A percentile compares a stretch with the other conserved stretches of the same genome.
Evolutionary conservation across 345 rosid genomes (phyloP).

Genomic region (Brassica rapa): DNA sequence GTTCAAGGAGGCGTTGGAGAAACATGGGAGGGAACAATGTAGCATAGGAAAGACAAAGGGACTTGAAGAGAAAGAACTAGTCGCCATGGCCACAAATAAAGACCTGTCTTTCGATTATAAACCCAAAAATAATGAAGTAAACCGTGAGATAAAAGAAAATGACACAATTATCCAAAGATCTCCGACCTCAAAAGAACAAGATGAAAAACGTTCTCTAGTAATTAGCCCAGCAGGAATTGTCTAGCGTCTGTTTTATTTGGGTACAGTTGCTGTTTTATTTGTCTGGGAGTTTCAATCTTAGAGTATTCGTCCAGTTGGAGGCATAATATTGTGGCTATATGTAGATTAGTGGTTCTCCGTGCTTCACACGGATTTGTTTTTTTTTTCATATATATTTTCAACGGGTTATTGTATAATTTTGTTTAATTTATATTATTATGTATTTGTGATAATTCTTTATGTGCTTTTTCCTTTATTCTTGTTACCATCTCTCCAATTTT

Average conservation of each 20-base stretch:
- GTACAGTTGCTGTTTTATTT: slow-evolving; percentile 23
- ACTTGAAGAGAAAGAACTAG: slow-evolving; percentile 75
- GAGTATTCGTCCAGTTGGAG: background rate
- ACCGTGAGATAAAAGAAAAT: background rate
- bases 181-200: background rate
- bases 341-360: background rate
- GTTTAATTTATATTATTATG: no score
- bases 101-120: slow-evolving; percentile 64
- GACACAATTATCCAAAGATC: background rate
- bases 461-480: background rate
- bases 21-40: slow-evolving; percentile 68
- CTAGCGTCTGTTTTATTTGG: slow-evolving; percentile 32
- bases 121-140: slow-evolving; percentile 36
- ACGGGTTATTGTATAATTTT: background rate
- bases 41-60: slow-evolving; percentile 73
- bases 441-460: background rate
- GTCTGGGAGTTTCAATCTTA: background rate
- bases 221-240: slow-evolving; percentile 42
- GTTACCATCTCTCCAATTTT: background rate
- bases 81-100: slow-evolving; percentile 69
- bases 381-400: background rate
- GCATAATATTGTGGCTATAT: background rate
- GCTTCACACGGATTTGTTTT: slow-evolving; percentile 6
- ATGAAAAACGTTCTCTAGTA: slow-evolving; percentile 30
- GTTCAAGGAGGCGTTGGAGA: slow-evolving; percentile 78